Evolutionary conservation across 257 asterid genomes (phyloP).

Genomic region (Przewalskia tangutica): DNA sequence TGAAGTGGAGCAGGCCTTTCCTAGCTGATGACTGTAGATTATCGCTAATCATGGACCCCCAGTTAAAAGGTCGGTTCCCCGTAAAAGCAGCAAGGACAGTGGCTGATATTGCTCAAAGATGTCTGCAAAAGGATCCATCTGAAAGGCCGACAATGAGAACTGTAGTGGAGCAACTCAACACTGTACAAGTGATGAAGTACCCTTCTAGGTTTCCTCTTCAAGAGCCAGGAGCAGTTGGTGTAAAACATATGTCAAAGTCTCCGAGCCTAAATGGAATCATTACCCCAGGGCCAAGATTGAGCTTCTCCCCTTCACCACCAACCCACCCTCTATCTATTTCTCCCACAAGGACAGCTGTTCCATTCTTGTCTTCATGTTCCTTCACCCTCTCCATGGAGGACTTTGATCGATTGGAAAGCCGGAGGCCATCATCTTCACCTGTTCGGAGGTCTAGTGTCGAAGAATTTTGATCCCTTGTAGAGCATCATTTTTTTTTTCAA

Average conservation of each 20-base stretch:
- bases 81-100: slow-evolving; percentile 71
- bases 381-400: slow-evolving; percentile 48
- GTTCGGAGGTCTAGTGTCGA: slow-evolving; percentile 56
- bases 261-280: slow-evolving; percentile 77
- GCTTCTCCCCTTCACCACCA: slow-evolving; percentile 44
- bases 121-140: slow-evolving; percentile 81
- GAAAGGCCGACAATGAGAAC: slow-evolving; percentile 92
- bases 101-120: slow-evolving; percentile 77
- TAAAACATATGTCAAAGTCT: slow-evolving; percentile 59
- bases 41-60: slow-evolving; percentile 91
- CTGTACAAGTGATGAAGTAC: slow-evolving; percentile 70
- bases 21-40: slow-evolving; percentile 72
- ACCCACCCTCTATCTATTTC: slow-evolving; percentile 30
- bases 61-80: slow-evolving; percentile 75
- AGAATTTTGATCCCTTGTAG: slow-evolving; percentile 57
- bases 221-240: slow-evolving; percentile 64
- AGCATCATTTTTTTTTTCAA: slow-evolving; percentile 13
- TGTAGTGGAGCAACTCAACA: slow-evolving; percentile 58
- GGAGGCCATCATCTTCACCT: slow-evolving; percentile 44
- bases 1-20: slow-evolving; percentile 83
- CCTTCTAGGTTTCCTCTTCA: slow-evolving; percentile 81
- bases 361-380: slow-evolving; percentile 42
- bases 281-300: slow-evolving; percentile 37
- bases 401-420: slow-evolving; percentile 44
- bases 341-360: slow-evolving; percentile 27